Evolutionary conservation across 352 stramenopile species (phyloP).

Genomic region (Phytophthora pseudosyringae): DNA sequence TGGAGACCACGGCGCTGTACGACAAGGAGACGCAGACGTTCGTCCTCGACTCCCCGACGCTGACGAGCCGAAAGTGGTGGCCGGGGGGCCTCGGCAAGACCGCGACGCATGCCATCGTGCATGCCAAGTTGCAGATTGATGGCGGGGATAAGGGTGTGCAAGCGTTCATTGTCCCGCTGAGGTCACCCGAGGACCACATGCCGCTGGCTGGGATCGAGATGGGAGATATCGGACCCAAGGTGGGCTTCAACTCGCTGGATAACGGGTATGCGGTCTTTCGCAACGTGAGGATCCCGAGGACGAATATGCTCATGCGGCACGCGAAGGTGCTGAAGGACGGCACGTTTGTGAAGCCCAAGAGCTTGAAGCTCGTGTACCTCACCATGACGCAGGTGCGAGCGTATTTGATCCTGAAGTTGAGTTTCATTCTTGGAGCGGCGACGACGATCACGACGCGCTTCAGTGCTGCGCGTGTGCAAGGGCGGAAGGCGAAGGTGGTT

Average conservation of each 20-base stretch:
- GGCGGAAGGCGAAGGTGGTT: slow-evolving; percentile 27
- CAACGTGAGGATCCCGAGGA: slow-evolving; percentile 26
- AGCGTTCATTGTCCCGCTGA: slow-evolving; percentile 32
- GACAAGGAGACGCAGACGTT: slow-evolving; percentile 89
- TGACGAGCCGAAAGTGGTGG: slow-evolving; percentile 97
- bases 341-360: slow-evolving; percentile 60
- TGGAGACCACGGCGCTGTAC: slow-evolving; percentile 44
- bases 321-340: slow-evolving; percentile 55
- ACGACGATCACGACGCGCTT: slow-evolving; percentile 60
- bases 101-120: slow-evolving; percentile 31
- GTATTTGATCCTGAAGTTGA: slow-evolving; percentile 35
- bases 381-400: slow-evolving; percentile 59
- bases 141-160: slow-evolving; percentile 24
- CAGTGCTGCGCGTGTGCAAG: slow-evolving; percentile 54
- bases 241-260: slow-evolving; percentile 36
- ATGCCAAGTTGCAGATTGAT: slow-evolving; percentile 29
- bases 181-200: slow-evolving; percentile 22
- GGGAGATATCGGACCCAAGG: slow-evolving; percentile 34
- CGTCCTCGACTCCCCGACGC: slow-evolving; percentile 92
- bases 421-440: slow-evolving; percentile 28
- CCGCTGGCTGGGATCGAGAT: slow-evolving; percentile 24
- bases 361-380: slow-evolving; percentile 67
- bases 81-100: slow-evolving; percentile 48
- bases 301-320: slow-evolving; percentile 36
- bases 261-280: slow-evolving; percentile 34